These are phyloP conservation scores for Cymodocea nodosa DNA, from an alignment of 116 monocot genomes.

Conservation along the genomic window DNA sequence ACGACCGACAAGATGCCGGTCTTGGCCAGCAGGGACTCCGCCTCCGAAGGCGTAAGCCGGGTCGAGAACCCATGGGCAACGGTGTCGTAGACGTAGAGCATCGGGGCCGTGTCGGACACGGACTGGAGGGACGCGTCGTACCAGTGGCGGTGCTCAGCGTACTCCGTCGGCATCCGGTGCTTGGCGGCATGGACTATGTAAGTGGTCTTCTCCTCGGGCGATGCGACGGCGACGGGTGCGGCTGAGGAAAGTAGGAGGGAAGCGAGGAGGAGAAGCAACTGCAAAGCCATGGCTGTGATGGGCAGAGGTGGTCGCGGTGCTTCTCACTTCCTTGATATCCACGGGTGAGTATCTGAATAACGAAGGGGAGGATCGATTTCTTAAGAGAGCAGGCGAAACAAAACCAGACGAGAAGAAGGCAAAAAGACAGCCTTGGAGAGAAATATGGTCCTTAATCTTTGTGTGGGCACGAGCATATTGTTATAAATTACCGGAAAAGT, in stretches of 20 bases:
- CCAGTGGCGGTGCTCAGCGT: slow-evolving; percentile 56
- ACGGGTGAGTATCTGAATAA: too few relatives aligned
- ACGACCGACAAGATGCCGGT: slow-evolving; percentile 53
- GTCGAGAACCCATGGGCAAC: slow-evolving; percentile 76
- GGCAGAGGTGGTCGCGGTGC: neutral
- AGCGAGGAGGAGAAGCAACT: neutral
- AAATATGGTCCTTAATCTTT: too few relatives aligned
- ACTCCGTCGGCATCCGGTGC: slow-evolving; percentile 48
- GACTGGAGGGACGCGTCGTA: slow-evolving; percentile 69
- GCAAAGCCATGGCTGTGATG: neutral
- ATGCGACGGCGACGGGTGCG: neutral
- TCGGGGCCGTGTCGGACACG: slow-evolving; percentile 52
- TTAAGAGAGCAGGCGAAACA: too few relatives aligned
- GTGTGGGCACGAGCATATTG: too few relatives aligned
- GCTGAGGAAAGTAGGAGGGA: neutral
- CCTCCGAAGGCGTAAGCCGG: slow-evolving; percentile 48
- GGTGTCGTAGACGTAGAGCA: slow-evolving; percentile 63
- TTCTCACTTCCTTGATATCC: too few relatives aligned
- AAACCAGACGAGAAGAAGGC: too few relatives aligned
- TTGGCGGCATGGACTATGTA: slow-evolving; percentile 81
- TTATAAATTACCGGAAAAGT: too few relatives aligned
- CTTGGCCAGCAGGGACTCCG: slow-evolving; percentile 18
- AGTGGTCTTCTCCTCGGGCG: slow-evolving; percentile 15
- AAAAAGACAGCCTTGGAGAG: too few relatives aligned
- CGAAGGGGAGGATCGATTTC: too few relatives aligned